phyloP scores from a whole-genome alignment of 2,329 filamentous ascomycete species.

The Coleophoma eucalyptorum region DNA sequence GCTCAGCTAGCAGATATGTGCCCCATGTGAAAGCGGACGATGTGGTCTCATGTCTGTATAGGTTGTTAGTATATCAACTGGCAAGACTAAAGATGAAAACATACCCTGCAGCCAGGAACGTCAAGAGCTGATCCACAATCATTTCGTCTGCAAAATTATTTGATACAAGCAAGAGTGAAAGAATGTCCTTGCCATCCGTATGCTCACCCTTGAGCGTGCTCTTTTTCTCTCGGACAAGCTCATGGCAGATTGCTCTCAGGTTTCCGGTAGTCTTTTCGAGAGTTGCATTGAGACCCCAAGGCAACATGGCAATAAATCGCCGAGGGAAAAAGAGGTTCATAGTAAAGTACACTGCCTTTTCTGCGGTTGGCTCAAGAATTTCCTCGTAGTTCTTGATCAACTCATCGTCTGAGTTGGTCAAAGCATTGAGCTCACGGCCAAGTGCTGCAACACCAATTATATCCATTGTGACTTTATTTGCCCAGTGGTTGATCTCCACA shows the following conservation, averaged over 20 bases:
- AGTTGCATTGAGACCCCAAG: constrained; percentile 65
- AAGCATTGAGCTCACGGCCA: constrained; percentile 64
- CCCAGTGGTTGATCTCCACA: constrained; percentile 58
- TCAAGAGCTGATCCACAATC: constrained; percentile 82
- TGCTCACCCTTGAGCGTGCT: constrained; percentile 42
- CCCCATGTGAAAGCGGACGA: constrained; percentile 71
- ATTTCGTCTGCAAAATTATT: constrained; percentile 73
- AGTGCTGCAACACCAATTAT: constrained; percentile 73
- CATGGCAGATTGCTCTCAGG: constrained; percentile 61
- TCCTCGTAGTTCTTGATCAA: constrained; percentile 52
- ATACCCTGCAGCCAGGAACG: constrained; percentile 71
- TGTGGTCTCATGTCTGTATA: constrained; percentile 68
- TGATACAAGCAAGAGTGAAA: constrained; percentile 73
- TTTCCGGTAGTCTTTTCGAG: constrained; percentile 47
- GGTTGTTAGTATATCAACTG: background rate
- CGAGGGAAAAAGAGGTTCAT: constrained; percentile 57
- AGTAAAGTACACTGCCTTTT: constrained; percentile 51
- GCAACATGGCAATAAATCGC: constrained; percentile 57
- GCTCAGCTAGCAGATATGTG: constrained; percentile 54
- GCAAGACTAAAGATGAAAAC: constrained; percentile 11
- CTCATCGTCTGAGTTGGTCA: constrained; percentile 53
- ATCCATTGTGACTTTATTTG: constrained; percentile 64
- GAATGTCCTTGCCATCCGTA: constrained; percentile 61
- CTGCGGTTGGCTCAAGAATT: constrained; percentile 47
- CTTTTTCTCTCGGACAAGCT: constrained; percentile 69